These are phyloP conservation scores for Sarocladiaceae sp. DNA, from an alignment of 2,329 filamentous ascomycete species.

Conservation along the genomic window DNA sequence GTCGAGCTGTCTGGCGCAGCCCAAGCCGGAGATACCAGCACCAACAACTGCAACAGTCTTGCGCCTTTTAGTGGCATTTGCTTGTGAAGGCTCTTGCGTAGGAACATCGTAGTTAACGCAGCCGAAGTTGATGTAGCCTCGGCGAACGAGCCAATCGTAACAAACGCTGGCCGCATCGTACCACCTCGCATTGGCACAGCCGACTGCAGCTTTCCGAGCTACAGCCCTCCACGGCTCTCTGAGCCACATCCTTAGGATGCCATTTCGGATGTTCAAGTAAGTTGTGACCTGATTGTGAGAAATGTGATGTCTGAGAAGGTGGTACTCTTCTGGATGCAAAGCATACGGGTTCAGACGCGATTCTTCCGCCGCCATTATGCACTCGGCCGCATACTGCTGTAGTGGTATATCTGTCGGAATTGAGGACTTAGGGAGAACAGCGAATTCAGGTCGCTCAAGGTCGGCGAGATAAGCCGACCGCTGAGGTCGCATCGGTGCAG, in stretches of 20 bases:
- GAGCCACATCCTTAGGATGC: conserved; percentile 86
- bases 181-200: conserved; percentile 85
- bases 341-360: conserved; percentile 87
- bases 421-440: conserved; percentile 72
- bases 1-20: conserved; percentile 87
- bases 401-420: conserved; percentile 72
- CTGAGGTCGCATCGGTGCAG: conserved; percentile 14
- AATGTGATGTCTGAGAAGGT: conserved; percentile 73
- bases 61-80: conserved; percentile 38
- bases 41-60: conserved; percentile 84
- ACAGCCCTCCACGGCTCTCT: conserved; percentile 81
- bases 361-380: conserved; percentile 81
- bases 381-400: conserved; percentile 84
- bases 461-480: conserved; percentile 14
- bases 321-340: conserved; percentile 80
- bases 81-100: conserved; percentile 36
- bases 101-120: conserved; percentile 63
- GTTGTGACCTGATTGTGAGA: conserved; percentile 87
- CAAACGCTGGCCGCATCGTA: conserved; percentile 85
- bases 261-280: conserved; percentile 94
- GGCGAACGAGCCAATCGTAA: conserved; percentile 86
- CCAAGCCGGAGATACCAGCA: conserved; percentile 89
- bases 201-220: conserved; percentile 78
- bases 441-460: conserved; percentile 39
- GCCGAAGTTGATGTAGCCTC: conserved; percentile 95